Evolutionary conservation across 345 rosid species (phyloP).

Genomic region (Melastoma malabathricum): DNA sequence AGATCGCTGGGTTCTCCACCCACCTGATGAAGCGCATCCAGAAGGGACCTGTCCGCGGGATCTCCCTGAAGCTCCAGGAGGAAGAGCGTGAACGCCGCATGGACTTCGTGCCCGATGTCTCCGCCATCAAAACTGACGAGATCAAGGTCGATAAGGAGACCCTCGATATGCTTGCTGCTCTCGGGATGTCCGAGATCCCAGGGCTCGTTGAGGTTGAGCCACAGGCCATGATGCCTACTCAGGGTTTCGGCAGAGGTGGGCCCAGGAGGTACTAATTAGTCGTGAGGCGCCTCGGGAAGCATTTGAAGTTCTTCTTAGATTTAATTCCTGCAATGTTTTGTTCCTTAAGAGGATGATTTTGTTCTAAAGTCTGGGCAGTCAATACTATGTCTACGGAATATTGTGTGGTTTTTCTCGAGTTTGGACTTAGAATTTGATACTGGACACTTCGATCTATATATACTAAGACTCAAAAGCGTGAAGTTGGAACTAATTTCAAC

Average conservation of each 20-base stretch:
- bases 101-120: slow-evolving; percentile 89
- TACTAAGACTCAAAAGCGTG: too few relatives aligned
- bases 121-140: slow-evolving; percentile 48
- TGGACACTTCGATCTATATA: too few relatives aligned
- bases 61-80: slow-evolving; percentile 75
- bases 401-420: too few relatives aligned
- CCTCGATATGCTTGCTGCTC: slow-evolving; percentile 58
- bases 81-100: slow-evolving; percentile 86
- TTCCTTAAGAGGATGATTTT: slow-evolving; percentile 3
- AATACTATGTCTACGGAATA: too few relatives aligned
- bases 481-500: too few relatives aligned
- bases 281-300: too few relatives aligned
- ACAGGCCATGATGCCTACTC: slow-evolving; percentile 17
- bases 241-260: slow-evolving; percentile 24
- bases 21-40: slow-evolving; percentile 72
- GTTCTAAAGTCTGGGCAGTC: too few relatives aligned
- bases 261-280: slow-evolving; percentile 17
- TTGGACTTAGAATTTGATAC: too few relatives aligned
- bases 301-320: too few relatives aligned
- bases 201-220: slow-evolving; percentile 52
- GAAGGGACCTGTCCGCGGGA: slow-evolving; percentile 82
- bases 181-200: slow-evolving; percentile 55
- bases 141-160: slow-evolving; percentile 72
- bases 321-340: slow-evolving; percentile 15
- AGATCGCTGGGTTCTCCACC: slow-evolving; percentile 85